A percentile compares a stretch with the other conserved stretches of the same genome.
These are phyloP conservation scores for Thecaphora thlaspeos DNA, from an alignment of 1,284 basidiomycete species.

Conservation along the genomic window DNA sequence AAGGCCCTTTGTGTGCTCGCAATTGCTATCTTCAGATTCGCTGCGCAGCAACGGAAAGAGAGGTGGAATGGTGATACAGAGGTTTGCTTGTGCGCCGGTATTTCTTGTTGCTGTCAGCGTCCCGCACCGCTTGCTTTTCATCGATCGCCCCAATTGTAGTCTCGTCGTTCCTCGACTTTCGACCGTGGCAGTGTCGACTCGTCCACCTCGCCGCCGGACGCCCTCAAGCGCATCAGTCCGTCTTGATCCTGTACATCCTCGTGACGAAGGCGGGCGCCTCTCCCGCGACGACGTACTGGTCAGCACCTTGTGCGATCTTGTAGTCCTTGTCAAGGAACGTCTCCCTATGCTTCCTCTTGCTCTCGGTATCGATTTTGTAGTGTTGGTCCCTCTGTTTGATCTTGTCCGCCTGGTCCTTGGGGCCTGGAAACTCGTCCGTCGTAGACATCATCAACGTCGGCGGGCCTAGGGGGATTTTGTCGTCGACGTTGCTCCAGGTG, in stretches of 20 bases:
- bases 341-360: conserved; percentile 16
- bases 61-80: too few relatives aligned
- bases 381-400: conserved; percentile 10
- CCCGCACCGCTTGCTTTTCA: too few relatives aligned
- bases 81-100: too few relatives aligned
- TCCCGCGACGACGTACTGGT: conserved; percentile 19
- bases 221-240: neutral
- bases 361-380: conserved; percentile 19
- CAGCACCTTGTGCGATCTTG: conserved; percentile 15
- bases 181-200: too few relatives aligned
- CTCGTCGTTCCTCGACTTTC: too few relatives aligned
- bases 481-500: conserved; percentile 3
- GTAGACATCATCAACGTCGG: conserved; percentile 33
- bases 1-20: too few relatives aligned
- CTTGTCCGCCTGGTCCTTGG: neutral
- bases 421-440: conserved; percentile 2
- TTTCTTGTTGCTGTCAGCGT: too few relatives aligned
- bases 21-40: too few relatives aligned
- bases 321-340: conserved; percentile 8
- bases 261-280: conserved; percentile 13
- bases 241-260: too few relatives aligned
- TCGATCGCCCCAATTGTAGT: too few relatives aligned
- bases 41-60: too few relatives aligned
- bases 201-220: too few relatives aligned
- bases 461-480: conserved; percentile 12